Evolutionary conservation across 2,329 filamentous ascomycete species (phyloP).

Genomic region (Falciphora oryzae): DNA sequence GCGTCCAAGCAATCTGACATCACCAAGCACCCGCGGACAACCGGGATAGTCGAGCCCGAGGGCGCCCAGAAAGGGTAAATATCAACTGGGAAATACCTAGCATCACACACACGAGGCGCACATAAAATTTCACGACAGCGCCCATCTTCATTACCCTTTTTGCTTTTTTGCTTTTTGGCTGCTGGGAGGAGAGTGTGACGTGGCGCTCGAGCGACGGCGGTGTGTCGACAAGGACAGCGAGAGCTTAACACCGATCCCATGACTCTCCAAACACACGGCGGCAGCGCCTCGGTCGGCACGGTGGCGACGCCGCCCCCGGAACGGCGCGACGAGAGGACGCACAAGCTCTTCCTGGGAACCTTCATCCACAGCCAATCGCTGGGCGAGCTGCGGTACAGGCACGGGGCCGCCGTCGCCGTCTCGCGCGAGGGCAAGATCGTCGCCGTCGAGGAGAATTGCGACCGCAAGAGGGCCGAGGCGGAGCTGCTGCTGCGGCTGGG

Average conservation of each 20-base stretch:
- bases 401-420: conserved; percentile 46
- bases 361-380: conserved; percentile 49
- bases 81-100: background rate
- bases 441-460: conserved; percentile 35
- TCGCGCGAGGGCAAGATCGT: conserved; percentile 43
- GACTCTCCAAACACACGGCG: background rate
- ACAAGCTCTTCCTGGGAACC: conserved; percentile 47
- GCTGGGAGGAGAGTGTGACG: background rate
- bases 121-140: background rate
- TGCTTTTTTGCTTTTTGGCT: background rate
- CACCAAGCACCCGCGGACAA: background rate
- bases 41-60: background rate
- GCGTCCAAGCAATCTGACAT: background rate
- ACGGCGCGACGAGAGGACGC: background rate
- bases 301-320: background rate
- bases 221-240: background rate
- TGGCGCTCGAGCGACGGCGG: background rate
- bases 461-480: conserved; percentile 25
- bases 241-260: background rate
- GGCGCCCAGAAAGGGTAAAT: background rate
- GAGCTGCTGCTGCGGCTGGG: conserved; percentile 35
- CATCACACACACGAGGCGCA: background rate
- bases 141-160: background rate
- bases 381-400: conserved; percentile 43
- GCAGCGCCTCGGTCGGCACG: too few species aligned